phyloP scores from a whole-genome alignment of 2,329 filamentous ascomycete species.

The Pestalotiopsis sp. region DNA sequence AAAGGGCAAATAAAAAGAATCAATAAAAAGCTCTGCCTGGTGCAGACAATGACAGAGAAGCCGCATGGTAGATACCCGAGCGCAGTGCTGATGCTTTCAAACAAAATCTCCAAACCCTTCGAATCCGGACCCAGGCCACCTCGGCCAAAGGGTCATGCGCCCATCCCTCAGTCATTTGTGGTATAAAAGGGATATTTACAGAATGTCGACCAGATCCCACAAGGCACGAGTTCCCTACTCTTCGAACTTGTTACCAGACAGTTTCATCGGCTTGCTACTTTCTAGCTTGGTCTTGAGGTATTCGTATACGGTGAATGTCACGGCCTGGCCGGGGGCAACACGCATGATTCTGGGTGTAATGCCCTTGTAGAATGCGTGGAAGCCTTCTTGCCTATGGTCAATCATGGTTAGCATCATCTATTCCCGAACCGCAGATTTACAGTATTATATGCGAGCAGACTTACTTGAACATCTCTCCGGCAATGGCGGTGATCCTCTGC shows the following conservation, averaged over 20 bases:
- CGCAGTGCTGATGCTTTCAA: not conserved
- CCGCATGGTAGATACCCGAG: not conserved
- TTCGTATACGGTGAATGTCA: slow-evolving; percentile 77
- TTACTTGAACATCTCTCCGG: slow-evolving; percentile 79
- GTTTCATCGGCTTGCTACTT: slow-evolving; percentile 57
- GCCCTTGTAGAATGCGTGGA: slow-evolving; percentile 97
- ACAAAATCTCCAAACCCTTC: not conserved
- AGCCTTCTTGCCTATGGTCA: slow-evolving; percentile 74
- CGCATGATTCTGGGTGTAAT: slow-evolving; percentile 98
- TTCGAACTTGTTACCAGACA: slow-evolving; percentile 65
- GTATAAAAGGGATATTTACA: not conserved
- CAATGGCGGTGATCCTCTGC: slow-evolving; percentile 75
- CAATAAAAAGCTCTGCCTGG: slow-evolving; percentile 7
- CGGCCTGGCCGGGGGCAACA: slow-evolving; percentile 90
- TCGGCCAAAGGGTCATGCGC: not conserved
- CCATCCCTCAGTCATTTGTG: not conserved
- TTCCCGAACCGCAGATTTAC: not conserved
- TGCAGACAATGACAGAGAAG: not conserved
- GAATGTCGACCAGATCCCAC: not conserved
- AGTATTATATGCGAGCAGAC: slow-evolving; percentile 19
- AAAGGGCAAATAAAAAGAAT: not conserved
- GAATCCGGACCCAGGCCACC: not conserved
- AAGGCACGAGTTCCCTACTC: slow-evolving; percentile 47
- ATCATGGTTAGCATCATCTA: not conserved
- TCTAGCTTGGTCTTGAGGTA: slow-evolving; percentile 73